phyloP scores from a whole-genome alignment of 176 grass and related monocot species.

The Aegilops umbellulata region DNA sequence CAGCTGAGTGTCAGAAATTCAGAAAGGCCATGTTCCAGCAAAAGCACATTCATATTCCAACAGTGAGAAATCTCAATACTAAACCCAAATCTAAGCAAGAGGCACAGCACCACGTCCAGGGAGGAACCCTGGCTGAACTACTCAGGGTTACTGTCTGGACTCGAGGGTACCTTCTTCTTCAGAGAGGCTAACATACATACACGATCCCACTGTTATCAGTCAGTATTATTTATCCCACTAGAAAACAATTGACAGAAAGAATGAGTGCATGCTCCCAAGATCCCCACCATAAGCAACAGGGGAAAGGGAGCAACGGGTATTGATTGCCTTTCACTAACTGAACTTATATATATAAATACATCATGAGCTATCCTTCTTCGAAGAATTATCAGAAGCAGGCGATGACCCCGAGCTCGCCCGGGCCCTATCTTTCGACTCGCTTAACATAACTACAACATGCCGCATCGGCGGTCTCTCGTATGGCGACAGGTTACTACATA shows the following conservation, averaged over 20 bases:
- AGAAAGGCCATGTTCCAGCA: neutral
- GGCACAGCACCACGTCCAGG: neutral
- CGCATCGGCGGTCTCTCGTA: conserved; percentile 88
- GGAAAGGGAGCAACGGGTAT: conserved; percentile 13
- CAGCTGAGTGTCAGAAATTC: neutral
- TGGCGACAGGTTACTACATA: conserved; percentile 87
- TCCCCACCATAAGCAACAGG: conserved; percentile 22
- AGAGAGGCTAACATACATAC: neutral
- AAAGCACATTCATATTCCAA: neutral
- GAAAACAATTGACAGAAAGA: conserved; percentile 32
- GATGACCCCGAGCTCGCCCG: conserved; percentile 58
- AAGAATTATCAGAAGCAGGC: conserved; percentile 69
- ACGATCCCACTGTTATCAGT: neutral
- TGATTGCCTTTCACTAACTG: conserved; percentile 21
- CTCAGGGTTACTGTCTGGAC: neutral
- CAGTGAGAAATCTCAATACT: neutral
- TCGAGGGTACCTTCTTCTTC: neutral
- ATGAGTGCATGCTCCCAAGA: conserved; percentile 35
- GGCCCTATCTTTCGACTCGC: conserved; percentile 83
- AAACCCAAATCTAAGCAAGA: neutral
- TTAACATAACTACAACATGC: conserved; percentile 94
- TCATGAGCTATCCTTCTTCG: conserved; percentile 61
- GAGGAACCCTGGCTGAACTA: neutral
- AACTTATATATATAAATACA: conserved; percentile 33
- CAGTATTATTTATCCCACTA: conserved; percentile 24